Conservation (phyloP, 495 filamentous ascomycete species). For the Evernia prunastri region DNA sequence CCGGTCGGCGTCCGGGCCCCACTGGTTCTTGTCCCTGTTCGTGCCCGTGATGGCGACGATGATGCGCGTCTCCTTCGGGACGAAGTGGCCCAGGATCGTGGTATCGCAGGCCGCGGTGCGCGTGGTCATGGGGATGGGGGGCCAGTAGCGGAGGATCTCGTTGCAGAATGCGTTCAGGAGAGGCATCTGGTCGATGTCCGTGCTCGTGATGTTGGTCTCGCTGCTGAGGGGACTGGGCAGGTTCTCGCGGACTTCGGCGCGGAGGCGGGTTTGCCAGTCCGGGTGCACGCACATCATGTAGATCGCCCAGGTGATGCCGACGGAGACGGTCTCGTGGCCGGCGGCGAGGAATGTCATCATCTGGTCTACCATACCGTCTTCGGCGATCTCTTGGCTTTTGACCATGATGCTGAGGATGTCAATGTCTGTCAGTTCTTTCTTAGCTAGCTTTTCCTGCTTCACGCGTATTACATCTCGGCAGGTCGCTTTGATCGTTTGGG, state of each 20-base stretch:
- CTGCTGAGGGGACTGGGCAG: not conserved
- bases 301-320: slow-evolving; percentile 27
- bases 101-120: slow-evolving; percentile 59
- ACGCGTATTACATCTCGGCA: not conserved
- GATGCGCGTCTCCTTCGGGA: slow-evolving; percentile 51
- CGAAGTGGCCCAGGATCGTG: slow-evolving; percentile 45
- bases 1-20: slow-evolving; percentile 72
- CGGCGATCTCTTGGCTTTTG: slow-evolving; percentile 54
- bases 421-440: not conserved
- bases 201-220: not conserved
- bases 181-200: not conserved
- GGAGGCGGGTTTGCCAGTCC: slow-evolving; percentile 22
- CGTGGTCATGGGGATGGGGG: slow-evolving; percentile 55
- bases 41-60: slow-evolving; percentile 49
- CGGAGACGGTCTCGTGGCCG: slow-evolving; percentile 53
- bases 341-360: slow-evolving; percentile 76
- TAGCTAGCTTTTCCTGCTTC: not conserved
- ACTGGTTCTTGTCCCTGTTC: slow-evolving; percentile 68
- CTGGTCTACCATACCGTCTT: slow-evolving; percentile 64
- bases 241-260: slow-evolving; percentile 22
- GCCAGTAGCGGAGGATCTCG: slow-evolving; percentile 52
- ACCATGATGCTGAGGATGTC: slow-evolving; percentile 51
- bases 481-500: not conserved
- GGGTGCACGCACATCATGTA: slow-evolving; percentile 25
- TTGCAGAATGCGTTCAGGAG: slow-evolving; percentile 58